Evolutionary conservation across 331 rosid genomes (phyloP), one percentile per base, ranked within the genome.

Genomic region (Quercus lobata): DNA sequence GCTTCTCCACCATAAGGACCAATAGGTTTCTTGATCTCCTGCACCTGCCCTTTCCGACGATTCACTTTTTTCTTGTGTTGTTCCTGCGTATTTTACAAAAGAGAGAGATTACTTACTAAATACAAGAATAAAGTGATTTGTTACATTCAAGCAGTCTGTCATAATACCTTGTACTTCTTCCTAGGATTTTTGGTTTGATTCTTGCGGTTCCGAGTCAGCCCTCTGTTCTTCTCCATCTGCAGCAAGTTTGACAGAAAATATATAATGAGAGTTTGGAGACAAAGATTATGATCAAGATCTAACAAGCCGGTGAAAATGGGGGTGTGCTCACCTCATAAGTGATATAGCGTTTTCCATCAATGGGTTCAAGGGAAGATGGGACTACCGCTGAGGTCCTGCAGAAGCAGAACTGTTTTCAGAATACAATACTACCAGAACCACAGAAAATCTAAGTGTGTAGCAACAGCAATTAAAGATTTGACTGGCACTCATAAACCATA

Each of bases 111-210:
- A 32, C 56, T 75, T 17, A 71, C 18, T 24, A 65, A 72, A 25
- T 80, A 44, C 14, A 9, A 46, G 6, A 60, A 29, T n/a, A 66
- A 16, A 61, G 29, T 15, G 32, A 27, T 2, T 55, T 60, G 78
- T 77, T 57, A 66, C 57, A 29, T 46, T 54, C 65, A 1, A 22
- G 61, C 60, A 74, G 25, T 71, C 10, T 55, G 52, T 58, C 53
- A 35, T 57, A 77, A 19, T 90, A 94, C 98, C 98, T 77, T 94
- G 91, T 94, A 94, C 61, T 94, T 94, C 94, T 88, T 92, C 77
- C 98, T 90, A 22, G 97, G 97, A 88, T 91, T 94, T 95, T 94
- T 94, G 10, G 57, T 88, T 5, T 46, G 75, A 92, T 92, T 92
- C 82, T 92, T 92, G 27, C 92, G 91, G 18, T 30, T 58, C 7